phyloP scores from a whole-genome alignment of 371 early-diverging fungal species.

The Lichtheimia ornata region DNA sequence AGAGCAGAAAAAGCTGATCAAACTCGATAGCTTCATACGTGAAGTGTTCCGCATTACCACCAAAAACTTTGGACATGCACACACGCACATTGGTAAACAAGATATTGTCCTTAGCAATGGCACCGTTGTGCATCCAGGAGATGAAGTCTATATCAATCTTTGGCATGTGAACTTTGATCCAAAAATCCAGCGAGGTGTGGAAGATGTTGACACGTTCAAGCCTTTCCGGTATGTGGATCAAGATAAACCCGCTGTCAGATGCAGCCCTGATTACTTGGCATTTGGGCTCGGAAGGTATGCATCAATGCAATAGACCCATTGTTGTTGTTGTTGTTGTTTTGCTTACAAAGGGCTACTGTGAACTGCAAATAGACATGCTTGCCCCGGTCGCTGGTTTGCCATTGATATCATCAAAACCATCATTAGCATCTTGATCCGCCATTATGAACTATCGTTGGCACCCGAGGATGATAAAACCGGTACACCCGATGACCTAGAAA shows the following conservation, averaged over 20 bases:
- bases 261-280: constrained; percentile 33
- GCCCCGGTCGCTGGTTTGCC: constrained; percentile 35
- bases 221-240: constrained; percentile 50
- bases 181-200: constrained; percentile 18
- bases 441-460: constrained; percentile 3
- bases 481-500: too few relatives aligned
- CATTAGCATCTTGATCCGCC: constrained; percentile 10
- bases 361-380: constrained; percentile 17
- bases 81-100: constrained; percentile 26
- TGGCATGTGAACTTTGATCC: constrained; percentile 21
- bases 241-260: constrained; percentile 37
- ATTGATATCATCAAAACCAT: constrained; percentile 22
- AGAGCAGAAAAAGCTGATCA: constrained; percentile 33
- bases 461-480: not conserved
- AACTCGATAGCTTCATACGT: constrained; percentile 54
- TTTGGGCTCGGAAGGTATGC: constrained; percentile 60
- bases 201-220: constrained; percentile 31
- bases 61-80: constrained; percentile 23
- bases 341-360: not conserved
- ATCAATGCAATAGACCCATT: not conserved
- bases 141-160: constrained; percentile 30
- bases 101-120: constrained; percentile 42
- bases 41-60: constrained; percentile 38
- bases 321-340: too few relatives aligned
- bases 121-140: constrained; percentile 37